Evolutionary conservation across 202 grass and related monocot genomes (phyloP).

Genomic region (Digitaria exilis): DNA sequence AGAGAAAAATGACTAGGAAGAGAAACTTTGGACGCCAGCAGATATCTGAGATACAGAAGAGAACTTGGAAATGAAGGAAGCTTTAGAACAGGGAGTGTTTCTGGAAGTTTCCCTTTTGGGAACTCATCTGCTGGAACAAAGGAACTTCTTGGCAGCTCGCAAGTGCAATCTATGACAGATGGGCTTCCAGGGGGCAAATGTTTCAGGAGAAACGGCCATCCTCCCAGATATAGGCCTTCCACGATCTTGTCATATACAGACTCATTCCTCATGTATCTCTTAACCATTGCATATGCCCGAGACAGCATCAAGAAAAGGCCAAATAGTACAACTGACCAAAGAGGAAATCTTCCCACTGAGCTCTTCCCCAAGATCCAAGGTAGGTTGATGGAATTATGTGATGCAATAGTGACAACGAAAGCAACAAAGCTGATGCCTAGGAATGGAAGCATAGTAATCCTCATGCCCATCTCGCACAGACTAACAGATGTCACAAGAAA

Average conservation of each 20-base stretch:
- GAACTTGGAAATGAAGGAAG: constrained; percentile 10
- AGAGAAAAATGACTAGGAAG: constrained; percentile 29
- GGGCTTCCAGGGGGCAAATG: constrained; percentile 74
- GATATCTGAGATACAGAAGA: constrained; percentile 9
- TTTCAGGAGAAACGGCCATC: constrained; percentile 68
- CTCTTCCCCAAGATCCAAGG: constrained; percentile 85
- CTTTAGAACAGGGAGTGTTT: constrained; percentile 23
- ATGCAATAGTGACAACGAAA: constrained; percentile 57
- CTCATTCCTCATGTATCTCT: constrained; percentile 76
- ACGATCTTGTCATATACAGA: constrained; percentile 59
- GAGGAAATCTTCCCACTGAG: constrained; percentile 60
- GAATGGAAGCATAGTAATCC: constrained; percentile 44
- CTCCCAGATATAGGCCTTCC: constrained; percentile 72
- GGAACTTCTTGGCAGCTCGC: constrained; percentile 64
- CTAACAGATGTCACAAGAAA: constrained; percentile 56
- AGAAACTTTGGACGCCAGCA: constrained; percentile 32
- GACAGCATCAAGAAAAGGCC: constrained; percentile 67
- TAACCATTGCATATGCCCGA: constrained; percentile 60
- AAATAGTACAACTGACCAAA: constrained; percentile 78
- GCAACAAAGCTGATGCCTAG: constrained; percentile 51
- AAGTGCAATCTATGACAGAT: constrained; percentile 84
- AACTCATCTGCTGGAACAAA: constrained; percentile 57
- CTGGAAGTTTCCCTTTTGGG: background rate
- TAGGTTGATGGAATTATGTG: constrained; percentile 70
- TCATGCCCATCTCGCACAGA: constrained; percentile 43